Evolutionary conservation across 2,329 filamentous ascomycete species (phyloP).

Genomic region (Scedosporium minutisporum): DNA sequence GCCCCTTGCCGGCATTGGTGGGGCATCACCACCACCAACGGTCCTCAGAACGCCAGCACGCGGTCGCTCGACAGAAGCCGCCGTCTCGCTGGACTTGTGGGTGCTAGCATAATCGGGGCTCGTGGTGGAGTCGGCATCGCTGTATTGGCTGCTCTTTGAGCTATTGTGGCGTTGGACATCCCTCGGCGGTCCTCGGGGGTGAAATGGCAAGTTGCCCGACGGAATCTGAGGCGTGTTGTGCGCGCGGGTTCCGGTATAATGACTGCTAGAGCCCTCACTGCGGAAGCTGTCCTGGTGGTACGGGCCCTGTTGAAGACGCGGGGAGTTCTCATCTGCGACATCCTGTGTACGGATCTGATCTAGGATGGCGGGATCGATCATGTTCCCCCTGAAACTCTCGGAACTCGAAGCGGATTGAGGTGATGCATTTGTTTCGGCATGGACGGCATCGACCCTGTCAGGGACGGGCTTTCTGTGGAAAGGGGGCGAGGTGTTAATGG

Average conservation of each 20-base stretch:
- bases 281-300: slow-evolving; percentile 24
- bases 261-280: slow-evolving; percentile 21
- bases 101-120: slow-evolving; percentile 75
- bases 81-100: slow-evolving; percentile 39
- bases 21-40: slow-evolving; percentile 46
- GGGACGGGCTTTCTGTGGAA: slow-evolving; percentile 44
- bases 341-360: slow-evolving; percentile 31
- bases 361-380: slow-evolving; percentile 39
- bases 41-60: slow-evolving; percentile 74
- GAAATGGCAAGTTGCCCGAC: background rate
- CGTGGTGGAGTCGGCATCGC: slow-evolving; percentile 54
- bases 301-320: slow-evolving; percentile 12
- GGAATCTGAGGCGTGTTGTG: background rate
- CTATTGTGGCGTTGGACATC: slow-evolving; percentile 23
- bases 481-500: slow-evolving; percentile 30
- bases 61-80: slow-evolving; percentile 51
- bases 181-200: background rate
- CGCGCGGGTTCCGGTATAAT: slow-evolving; percentile 14
- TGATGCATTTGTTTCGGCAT: background rate
- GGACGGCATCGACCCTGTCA: slow-evolving; percentile 21
- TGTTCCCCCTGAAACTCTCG: slow-evolving; percentile 6
- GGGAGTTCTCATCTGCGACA: slow-evolving; percentile 11
- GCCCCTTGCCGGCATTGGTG: slow-evolving; percentile 9
- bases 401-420: slow-evolving; percentile 3
- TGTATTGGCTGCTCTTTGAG: slow-evolving; percentile 39